These are phyloP conservation scores for Pythium graminicola DNA, from an alignment of 352 stramenopile genomes.

Conservation along the genomic window DNA sequence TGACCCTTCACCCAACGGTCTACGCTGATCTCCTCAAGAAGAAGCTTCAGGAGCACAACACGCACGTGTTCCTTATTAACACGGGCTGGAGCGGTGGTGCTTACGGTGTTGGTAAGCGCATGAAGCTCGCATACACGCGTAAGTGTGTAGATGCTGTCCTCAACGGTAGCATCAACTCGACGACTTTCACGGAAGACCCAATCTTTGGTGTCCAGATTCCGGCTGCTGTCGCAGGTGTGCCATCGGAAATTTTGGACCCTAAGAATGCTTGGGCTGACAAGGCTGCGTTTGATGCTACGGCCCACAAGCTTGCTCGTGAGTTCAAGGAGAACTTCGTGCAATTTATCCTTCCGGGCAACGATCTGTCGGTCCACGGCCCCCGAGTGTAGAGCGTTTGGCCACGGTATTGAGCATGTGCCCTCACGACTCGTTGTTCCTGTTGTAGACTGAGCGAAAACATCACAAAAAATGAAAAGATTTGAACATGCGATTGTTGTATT, in stretches of 20 bases:
- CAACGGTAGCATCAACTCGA: slow-evolving; percentile 57
- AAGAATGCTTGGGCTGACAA: slow-evolving; percentile 77
- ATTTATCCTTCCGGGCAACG: slow-evolving; percentile 73
- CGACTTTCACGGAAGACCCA: slow-evolving; percentile 59
- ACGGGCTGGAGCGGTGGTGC: slow-evolving; percentile 94
- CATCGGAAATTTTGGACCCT: slow-evolving; percentile 68
- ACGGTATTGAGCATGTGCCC: too few relatives aligned
- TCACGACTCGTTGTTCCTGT: too few relatives aligned
- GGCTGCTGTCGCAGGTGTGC: slow-evolving; percentile 52
- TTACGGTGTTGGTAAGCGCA: slow-evolving; percentile 95
- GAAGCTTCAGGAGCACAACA: slow-evolving; percentile 45
- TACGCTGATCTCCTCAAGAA: slow-evolving; percentile 53
- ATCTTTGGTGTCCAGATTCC: slow-evolving; percentile 72
- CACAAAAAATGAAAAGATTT: slow-evolving; percentile 5
- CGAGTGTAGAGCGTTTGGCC: slow-evolving; percentile 29
- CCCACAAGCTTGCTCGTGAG: slow-evolving; percentile 62
- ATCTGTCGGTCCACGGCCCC: slow-evolving; percentile 58
- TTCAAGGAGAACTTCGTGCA: slow-evolving; percentile 85
- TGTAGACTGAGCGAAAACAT: slow-evolving; percentile 4
- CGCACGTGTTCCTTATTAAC: slow-evolving; percentile 81
- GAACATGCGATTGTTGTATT: background rate
- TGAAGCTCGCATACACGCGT: slow-evolving; percentile 89
- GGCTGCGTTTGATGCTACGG: slow-evolving; percentile 65
- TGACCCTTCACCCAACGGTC: slow-evolving; percentile 50
- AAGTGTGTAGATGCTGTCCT: slow-evolving; percentile 75